Evolutionary conservation across 1,139 yeast genomes (phyloP), one percentile per base, ranked within the genome.

Genomic region (Candida sojae): DNA sequence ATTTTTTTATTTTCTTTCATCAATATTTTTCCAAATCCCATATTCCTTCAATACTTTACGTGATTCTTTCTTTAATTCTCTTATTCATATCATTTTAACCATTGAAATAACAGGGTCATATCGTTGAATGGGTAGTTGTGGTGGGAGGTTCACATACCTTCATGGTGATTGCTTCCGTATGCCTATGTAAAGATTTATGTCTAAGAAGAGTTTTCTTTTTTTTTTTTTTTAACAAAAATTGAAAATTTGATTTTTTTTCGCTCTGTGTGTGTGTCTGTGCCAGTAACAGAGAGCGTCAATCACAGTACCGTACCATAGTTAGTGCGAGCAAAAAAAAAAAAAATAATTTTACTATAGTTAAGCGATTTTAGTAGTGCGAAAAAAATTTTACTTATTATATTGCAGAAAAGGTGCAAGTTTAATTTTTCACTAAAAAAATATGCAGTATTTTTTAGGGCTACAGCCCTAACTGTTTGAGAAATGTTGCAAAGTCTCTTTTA

Each of bases 111-210:
- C 23, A 10, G 39, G 39, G 21, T 35, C 12, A 7, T 21, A 13
- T 33, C 10, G 21, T 17, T 17, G 21, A 26, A 26, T 6, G 6
- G 29, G 29, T 26, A 6, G 29, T 26, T 6, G 29, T 26, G 6
- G 17, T 33, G 12, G 39, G 17, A 21, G 44, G 13, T 21, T 42
- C 50, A 48, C 51, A 48, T 48, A 48, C 51, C 51, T 48, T 48
- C 51, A 48, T 48, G 45, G 39, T 46, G 50, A 44, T 45, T 48
- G 45, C 34, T 43, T 42, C 48, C 48, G 35, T 39, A 42, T 45
- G 49, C 49, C 44, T 39, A 39, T 46, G 44, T 39, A 44, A 43
- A 46, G 47, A 43, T 39, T 44, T 36, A 43, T 37, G 43, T 30
- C 28, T 30, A 39, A 42, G 43, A 47, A 48, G 49, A 43, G 32